Conservation (phyloP, 345 rosid genomes). For the Aquilaria malaccensis region DNA sequence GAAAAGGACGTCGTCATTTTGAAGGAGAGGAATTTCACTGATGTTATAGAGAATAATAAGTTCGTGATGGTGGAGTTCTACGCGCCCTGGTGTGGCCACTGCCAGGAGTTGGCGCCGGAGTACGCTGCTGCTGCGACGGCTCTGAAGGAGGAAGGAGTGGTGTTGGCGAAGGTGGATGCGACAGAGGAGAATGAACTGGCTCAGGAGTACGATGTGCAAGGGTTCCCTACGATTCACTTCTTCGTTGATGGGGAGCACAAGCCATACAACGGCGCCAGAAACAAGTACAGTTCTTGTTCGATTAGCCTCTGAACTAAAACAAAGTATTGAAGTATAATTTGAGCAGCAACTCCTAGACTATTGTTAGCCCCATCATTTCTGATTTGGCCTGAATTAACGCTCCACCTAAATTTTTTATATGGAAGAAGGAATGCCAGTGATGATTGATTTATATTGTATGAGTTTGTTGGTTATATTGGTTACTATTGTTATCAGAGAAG, state of each 20-base stretch:
- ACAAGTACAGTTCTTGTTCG: slow-evolving; percentile 42
- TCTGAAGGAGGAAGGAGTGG: slow-evolving; percentile 57
- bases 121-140: slow-evolving; percentile 98
- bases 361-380: too few species aligned
- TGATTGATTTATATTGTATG: too few species aligned
- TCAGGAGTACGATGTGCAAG: slow-evolving; percentile 72
- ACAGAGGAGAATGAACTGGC: slow-evolving; percentile 85
- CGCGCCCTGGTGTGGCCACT: slow-evolving; percentile 99
- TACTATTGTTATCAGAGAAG: slow-evolving; percentile 46
- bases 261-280: slow-evolving; percentile 75
- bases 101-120: slow-evolving; percentile 94
- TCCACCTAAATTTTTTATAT: too few species aligned
- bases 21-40: slow-evolving; percentile 72
- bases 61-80: slow-evolving; percentile 96
- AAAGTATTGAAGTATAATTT: too few species aligned
- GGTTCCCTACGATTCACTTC: slow-evolving; percentile 82
- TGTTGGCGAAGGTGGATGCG: slow-evolving; percentile 92
- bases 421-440: too few species aligned
- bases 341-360: too few species aligned
- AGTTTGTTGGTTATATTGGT: neutral
- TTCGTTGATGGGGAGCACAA: slow-evolving; percentile 84
- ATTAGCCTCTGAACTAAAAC: too few species aligned
- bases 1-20: slow-evolving; percentile 88
- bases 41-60: slow-evolving; percentile 47
- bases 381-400: too few species aligned